Percentiles rank a stretch among this genome's conserved stretches.
Evolutionary conservation across 768 basidiomycete genomes (phyloP).

Genomic region (Mycena polygramma): DNA sequence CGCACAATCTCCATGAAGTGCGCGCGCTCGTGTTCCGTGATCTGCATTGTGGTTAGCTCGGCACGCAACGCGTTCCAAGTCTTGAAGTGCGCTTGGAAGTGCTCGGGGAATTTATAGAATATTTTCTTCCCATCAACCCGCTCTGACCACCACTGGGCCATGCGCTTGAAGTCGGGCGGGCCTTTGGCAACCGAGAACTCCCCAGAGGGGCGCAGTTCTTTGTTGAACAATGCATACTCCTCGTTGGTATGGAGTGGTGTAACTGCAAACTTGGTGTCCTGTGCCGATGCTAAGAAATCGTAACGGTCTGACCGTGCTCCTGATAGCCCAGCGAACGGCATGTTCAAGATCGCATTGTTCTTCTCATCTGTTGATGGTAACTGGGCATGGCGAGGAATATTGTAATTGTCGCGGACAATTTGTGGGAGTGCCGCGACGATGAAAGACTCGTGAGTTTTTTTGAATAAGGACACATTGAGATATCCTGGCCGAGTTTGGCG

Average conservation of each 20-base stretch:
- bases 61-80: constrained; percentile 3
- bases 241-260: constrained; percentile 15
- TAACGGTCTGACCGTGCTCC: constrained; percentile 6
- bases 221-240: constrained; percentile 11
- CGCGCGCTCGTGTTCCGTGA: background rate
- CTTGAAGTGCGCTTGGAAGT: constrained; percentile 4
- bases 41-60: constrained; percentile 1
- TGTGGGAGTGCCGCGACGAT: constrained; percentile 3
- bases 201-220: background rate
- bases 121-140: constrained; percentile 8
- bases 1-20: constrained; percentile 12
- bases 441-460: constrained; percentile 7
- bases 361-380: background rate
- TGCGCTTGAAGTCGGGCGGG: constrained; percentile 4
- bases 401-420: background rate
- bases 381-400: background rate
- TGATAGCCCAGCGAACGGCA: background rate
- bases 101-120: constrained; percentile 13
- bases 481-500: constrained; percentile 13
- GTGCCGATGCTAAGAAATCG: background rate
- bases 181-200: background rate
- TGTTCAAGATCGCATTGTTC: background rate
- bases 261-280: constrained; percentile 11
- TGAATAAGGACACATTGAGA: constrained; percentile 18
- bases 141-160: constrained; percentile 15